Base-by-base conservation (phyloP, 2,329 filamentous ascomycete genomes). In the Sporothrix protearum region DNA sequence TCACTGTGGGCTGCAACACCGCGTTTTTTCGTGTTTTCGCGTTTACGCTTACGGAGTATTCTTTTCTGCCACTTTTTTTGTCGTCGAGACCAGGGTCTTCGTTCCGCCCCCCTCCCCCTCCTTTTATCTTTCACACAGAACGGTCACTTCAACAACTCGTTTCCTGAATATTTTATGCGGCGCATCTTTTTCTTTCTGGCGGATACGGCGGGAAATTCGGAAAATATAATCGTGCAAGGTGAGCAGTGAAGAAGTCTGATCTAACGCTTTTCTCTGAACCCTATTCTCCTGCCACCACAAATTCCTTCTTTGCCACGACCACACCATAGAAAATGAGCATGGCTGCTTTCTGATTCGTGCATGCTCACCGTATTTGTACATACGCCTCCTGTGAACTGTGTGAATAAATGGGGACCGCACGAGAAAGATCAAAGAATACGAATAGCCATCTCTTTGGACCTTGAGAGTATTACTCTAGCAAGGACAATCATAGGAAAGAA, bases 1-100 rank as follows among this genome's bases (percentile, higher is more conserved):
- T 25, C 19, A 3, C n/a, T 25, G 55, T 30, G 53, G n/a, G 5
- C 28, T 39, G 2, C 25, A 4, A 2, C 19, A 51, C 55, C 59
- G 68, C 68, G 22, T 67, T 53, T 68, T 70, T 66, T 69, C 47
- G 55, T 47, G 30, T 67, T 71, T 66, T 71, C 22, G 59, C 61
- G 33, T 67, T 45, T n/a, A n/a, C n/a, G n/a, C n/a, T n/a, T n/a
- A n/a, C n/a, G n/a, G n/a, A n/a, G n/a, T n/a, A n/a, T n/a, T n/a
- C n/a, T 49, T 30, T 55, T 22, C 42, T 71, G 68, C 25, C 39
- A 45, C 68, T 45, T 64, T 42, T 30, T 16, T 28, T 30, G 8
- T 28, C 36, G 12, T 8, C 10, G 4, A 42, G 16, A 63, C 36
- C n/a, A 33, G 59, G 59, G 59, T 22, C 16, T 45, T 16, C 9